Conservation (phyloP, 306 rosid species). For the Inga laurina region DNA sequence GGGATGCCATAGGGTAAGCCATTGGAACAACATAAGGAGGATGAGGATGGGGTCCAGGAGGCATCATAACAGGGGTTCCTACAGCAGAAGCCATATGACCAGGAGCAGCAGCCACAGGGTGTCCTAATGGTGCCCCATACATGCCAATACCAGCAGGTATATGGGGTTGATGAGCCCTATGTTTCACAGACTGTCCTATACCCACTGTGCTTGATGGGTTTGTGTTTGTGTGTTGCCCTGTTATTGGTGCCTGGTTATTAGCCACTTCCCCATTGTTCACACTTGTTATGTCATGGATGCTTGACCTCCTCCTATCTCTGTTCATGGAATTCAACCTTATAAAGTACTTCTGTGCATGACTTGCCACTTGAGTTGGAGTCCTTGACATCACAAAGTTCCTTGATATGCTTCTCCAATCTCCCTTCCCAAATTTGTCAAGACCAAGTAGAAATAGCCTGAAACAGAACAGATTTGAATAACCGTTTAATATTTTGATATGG, state of each 20-base stretch:
- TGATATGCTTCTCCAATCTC: conserved; percentile 99
- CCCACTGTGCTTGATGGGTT: conserved; percentile 50
- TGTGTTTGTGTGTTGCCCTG: conserved; percentile 73
- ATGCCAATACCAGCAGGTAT: conserved; percentile 73
- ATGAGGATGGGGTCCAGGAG: conserved; percentile 64
- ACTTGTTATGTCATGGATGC: conserved; percentile 94
- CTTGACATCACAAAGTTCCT: conserved; percentile 94
- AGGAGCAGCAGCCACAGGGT: conserved; percentile 77
- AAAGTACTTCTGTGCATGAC: conserved; percentile 97
- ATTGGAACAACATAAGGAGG: conserved; percentile 82
- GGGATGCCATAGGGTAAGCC: conserved; percentile 97
- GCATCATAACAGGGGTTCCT: conserved; percentile 96
- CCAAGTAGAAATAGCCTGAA: conserved; percentile 91
- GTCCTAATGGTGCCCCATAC: conserved; percentile 90
- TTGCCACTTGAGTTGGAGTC: conserved; percentile 97
- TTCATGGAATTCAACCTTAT: conserved; percentile 93
- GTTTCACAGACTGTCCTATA: conserved; percentile 65
- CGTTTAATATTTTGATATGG: not conserved
- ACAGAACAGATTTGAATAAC: conserved; percentile 11
- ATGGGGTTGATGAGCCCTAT: conserved; percentile 70
- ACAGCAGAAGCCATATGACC: conserved; percentile 90
- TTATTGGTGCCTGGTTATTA: conserved; percentile 69
- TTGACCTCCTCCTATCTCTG: conserved; percentile 93
- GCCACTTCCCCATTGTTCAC: conserved; percentile 76
- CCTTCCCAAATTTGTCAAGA: conserved; percentile 96